Base-by-base conservation (phyloP, 2,329 filamentous ascomycete genomes). In the Stemphylium beticola region DNA sequence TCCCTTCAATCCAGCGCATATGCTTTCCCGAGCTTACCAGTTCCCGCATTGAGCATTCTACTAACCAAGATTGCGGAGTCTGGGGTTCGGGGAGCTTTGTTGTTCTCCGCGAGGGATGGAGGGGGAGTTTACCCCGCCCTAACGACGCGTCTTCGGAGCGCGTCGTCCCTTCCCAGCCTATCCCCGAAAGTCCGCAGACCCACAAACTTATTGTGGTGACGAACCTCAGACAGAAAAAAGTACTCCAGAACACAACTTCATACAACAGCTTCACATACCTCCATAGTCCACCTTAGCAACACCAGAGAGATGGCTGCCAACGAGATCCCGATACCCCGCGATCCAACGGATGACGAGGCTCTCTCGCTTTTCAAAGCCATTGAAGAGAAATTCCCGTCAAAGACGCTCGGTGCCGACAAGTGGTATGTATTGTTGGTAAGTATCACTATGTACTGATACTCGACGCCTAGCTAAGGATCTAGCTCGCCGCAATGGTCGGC, bases 401-500 rank as follows among this genome's bases (percentile, higher is more conserved):
- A 69, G 38, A 71, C 71, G 0, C 62, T 82, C 1, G 79, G 78
- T 17, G 55, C 69, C 3, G 76, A 80, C 32, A 78, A 75, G 62
- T 82, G 80, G 80, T 80, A 80, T 44, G 68, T 81, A 12, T 64
- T 79, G 4, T 60, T 70, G 7, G 78, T 81, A 69, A 36, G 38
- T 4, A 24, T 11, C 12, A 29, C 29, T 11, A 11, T 29, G 26
- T 7, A 29, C 2, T 29, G 10, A 1, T 11, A 29, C 26, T 29
- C 9, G 26, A 29, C 2, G 9, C 26, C 26, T 29, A 29, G 26
- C 26, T 29, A 29, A 29, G 9, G 9, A 18, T 24, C 12, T 12
- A 72, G 69, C 56, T 79, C 18, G 71, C 80, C 9, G 77, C 77
- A n/a, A 65, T 85, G 31, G 77, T 77, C 9, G 80, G 80, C n/a